Base-by-base conservation (phyloP, 352 stramenopile genomes). In the Globisporangium paroecandrum region DNA sequence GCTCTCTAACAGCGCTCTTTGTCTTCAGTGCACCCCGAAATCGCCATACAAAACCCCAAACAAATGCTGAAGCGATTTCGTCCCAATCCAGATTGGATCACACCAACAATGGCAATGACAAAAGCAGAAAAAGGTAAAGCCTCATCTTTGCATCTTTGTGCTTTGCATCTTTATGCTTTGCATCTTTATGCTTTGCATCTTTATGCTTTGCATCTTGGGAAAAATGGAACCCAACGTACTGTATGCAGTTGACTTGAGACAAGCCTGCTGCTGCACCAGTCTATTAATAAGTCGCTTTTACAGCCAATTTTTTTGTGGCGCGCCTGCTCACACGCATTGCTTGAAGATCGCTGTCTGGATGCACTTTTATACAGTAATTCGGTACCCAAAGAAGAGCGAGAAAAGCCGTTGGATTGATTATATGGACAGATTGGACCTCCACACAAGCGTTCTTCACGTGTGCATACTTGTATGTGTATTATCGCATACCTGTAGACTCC, bases 211-310 rank as follows among this genome's bases (percentile, higher is more conserved):
- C 38, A 47, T 43, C 36, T 43, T 43, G 36, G 13, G 20, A 47
- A 46, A n/a, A n/a, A 49, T 49, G 41, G 41, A 49, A 49, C 41
- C 41, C 15, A 20, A 49, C 13, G 13, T 58, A 41, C 53, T 20
- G 53, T 41, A 41, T 27, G 25, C 9, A 58, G 25, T 58, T 58
- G 53, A 58, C 27, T 27, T 58, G 53, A 41, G 53, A 58, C 53
- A 58, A 58, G 53, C 24, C 49, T 55, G 24, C 49, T 55, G 24
- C 34, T 38, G 34, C 34, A 13, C 13, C 41, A 18, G 15, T 4
- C 15, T 49, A 49, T 49, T 49, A 49, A 49, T 49, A 49, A 49
- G 13, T 36, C 25, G 12, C 22, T 58, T 10, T 10, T 57, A 12
- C 51, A 57, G 29, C 43, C 15, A 51, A 51, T 13, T 9, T 13